Base-by-base conservation (phyloP, 2,329 filamentous ascomycete species). In the Colletotrichum sp. region DNA sequence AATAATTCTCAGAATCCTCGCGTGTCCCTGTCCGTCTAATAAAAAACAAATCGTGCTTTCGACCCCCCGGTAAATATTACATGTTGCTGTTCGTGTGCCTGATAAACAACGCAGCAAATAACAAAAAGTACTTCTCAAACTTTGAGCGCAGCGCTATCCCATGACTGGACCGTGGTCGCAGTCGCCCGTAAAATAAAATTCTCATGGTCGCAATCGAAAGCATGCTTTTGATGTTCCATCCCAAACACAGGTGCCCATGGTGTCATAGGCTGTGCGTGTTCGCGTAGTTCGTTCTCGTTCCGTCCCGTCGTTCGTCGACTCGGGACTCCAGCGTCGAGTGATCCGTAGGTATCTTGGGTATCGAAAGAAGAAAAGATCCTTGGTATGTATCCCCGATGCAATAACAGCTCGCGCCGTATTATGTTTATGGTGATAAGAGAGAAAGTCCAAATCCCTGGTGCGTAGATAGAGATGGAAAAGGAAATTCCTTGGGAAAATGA, bases 341-440 rank as follows among this genome's bases (percentile, higher is more conserved):
- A 57, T 60, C 72, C 67, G 64, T 67, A 36, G 68, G 70, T 73
- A 74, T 74, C 66, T 75, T 75, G 76, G 77, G 77, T 78, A 78
- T 78, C 77, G 72, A 73, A 78, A 77, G 68, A 75, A 75, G 38
- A 48, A 77, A 66, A 77, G 60, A 71, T 64, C 75, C 72, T 71
- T 75, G 68, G 61, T 68, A 43, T 69, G 57, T 75, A 74, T 74
- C 75, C 74, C 75, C 57, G 66, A 76, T 77, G 70, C 69, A 48
- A 71, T 75, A 66, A 69, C 48, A 72, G 77, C 77, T 77, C 34
- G 77, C 75, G 77, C 77, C 69, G 63, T 58, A 77, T 77, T 77
- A 76, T 65, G 72, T 78, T 43, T 78, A 76, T 71, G 67, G 34
- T 75, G 72, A 63, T 43, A 55, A 76, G 36, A 76, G 75, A 75